Conservation (phyloP, 768 basidiomycete genomes). For the Mrakia blollopis region DNA sequence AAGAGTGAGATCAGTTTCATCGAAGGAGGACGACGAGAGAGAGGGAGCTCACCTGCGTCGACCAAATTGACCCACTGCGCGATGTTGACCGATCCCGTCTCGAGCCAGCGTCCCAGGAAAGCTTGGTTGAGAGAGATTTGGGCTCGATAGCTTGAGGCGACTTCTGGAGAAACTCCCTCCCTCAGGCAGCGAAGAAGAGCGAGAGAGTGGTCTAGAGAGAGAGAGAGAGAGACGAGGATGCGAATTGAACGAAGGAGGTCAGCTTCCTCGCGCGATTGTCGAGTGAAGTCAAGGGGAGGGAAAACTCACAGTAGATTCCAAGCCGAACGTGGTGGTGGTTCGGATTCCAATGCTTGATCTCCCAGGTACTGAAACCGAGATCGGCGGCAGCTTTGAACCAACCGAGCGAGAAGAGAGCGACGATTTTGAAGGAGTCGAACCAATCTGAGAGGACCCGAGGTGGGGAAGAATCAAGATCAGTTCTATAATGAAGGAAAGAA, state of each 20-base stretch:
- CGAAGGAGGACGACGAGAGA: neutral
- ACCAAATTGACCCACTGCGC: conserved; percentile 66
- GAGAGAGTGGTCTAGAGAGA: conserved; percentile 55
- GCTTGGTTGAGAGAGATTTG: conserved; percentile 61
- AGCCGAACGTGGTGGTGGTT: conserved; percentile 61
- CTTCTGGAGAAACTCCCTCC: conserved; percentile 46
- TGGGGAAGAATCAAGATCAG: neutral
- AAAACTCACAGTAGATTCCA: neutral
- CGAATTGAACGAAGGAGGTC: neutral
- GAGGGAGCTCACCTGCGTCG: conserved; percentile 54
- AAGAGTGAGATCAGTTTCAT: neutral
- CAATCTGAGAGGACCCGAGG: neutral
- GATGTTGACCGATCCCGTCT: conserved; percentile 63
- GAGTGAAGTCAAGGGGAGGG: neutral
- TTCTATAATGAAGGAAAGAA: neutral
- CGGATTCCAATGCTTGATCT: conserved; percentile 38
- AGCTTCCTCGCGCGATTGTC: too few relatives aligned
- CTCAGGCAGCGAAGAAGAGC: conserved; percentile 61
- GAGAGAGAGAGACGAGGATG: neutral
- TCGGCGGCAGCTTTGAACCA: conserved; percentile 56
- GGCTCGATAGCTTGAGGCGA: conserved; percentile 49
- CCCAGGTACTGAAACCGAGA: conserved; percentile 61
- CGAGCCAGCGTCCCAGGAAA: conserved; percentile 65
- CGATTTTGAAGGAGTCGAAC: conserved; percentile 37
- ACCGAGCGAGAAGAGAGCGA: conserved; percentile 61